Conservation (phyloP, 2,329 filamentous ascomycete species). For the Arthrobotrys pseudoclavata region DNA sequence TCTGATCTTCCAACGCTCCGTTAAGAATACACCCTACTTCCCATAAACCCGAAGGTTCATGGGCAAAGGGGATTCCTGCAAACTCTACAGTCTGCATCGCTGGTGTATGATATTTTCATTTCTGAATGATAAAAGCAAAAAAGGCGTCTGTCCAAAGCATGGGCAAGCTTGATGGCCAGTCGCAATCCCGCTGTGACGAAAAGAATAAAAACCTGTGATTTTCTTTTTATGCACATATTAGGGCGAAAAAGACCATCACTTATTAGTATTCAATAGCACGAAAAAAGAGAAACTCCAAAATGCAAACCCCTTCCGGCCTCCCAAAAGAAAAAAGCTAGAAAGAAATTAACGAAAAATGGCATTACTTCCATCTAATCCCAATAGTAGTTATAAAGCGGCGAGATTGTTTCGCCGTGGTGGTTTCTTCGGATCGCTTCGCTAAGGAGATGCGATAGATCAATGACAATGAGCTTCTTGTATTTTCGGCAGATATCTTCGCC, state of each 20-base stretch:
- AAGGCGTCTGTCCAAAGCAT: conserved; percentile 17
- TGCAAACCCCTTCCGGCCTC: conserved; percentile 62
- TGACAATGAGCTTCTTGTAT: conserved; percentile 85
- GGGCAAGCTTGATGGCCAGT: conserved; percentile 14
- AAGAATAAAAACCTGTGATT: conserved; percentile 12
- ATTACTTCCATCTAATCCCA: conserved; percentile 39
- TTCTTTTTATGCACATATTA: conserved; percentile 38
- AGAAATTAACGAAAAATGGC: conserved; percentile 2
- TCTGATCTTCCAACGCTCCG: conserved; percentile 83
- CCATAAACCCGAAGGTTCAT: conserved; percentile 9
- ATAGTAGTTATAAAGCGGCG: conserved; percentile 58
- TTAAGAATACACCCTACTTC: conserved; percentile 78
- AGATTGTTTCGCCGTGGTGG: conserved; percentile 82
- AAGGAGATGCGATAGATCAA: conserved; percentile 89
- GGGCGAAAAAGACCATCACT: conserved; percentile 48
- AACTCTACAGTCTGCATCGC: conserved; percentile 80
- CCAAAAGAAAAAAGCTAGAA: conserved; percentile 7
- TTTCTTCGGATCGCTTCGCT: conserved; percentile 95
- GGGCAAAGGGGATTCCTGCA: conserved; percentile 78
- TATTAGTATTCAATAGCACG: conserved; percentile 13
- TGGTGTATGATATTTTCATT: conserved; percentile 68
- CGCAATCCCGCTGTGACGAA: conserved; percentile 1
- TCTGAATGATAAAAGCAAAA: conserved; percentile 16
- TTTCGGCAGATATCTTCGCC: conserved; percentile 77
- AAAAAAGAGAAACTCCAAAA: conserved; percentile 23